These are phyloP conservation scores for Neofusicoccum umdonicola DNA, from an alignment of 2,329 filamentous ascomycete genomes.

Conservation along the genomic window DNA sequence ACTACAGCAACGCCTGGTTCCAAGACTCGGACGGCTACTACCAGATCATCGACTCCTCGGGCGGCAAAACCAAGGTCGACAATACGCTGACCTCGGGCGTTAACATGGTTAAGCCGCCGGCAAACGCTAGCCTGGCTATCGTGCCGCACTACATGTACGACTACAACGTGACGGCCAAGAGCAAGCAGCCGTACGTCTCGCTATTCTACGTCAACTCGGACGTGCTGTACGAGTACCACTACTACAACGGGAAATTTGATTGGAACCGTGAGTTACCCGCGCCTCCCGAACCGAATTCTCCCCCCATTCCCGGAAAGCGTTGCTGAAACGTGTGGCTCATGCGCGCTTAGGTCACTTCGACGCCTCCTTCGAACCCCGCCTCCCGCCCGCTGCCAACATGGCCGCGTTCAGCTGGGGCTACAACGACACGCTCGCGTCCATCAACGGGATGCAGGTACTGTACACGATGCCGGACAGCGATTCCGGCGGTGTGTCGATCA, in stretches of 20 bases:
- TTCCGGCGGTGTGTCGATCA: not conserved
- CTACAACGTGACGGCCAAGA: not conserved
- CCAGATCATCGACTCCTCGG: not conserved
- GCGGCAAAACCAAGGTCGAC: not conserved
- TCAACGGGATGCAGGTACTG: not conserved
- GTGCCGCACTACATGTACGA: not conserved
- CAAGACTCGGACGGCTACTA: not conserved
- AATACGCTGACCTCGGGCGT: not conserved
- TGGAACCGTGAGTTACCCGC: not conserved
- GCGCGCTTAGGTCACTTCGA: not conserved
- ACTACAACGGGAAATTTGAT: not conserved
- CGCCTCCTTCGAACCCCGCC: not conserved
- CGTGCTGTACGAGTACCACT: not conserved
- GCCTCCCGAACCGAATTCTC: no score
- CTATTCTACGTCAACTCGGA: not conserved
- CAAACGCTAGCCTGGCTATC: not conserved
- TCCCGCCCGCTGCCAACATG: not conserved
- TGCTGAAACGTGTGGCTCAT: not conserved
- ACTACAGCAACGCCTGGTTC: not conserved
- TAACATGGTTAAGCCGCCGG: not conserved
- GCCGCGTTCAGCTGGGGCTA: constrained; percentile 2
- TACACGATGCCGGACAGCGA: not conserved
- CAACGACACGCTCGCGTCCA: not conserved
- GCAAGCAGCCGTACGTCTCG: not conserved
- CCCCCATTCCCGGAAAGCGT: no score